Conservation (phyloP, 345 rosid species). For the Boechera stricta region DNA sequence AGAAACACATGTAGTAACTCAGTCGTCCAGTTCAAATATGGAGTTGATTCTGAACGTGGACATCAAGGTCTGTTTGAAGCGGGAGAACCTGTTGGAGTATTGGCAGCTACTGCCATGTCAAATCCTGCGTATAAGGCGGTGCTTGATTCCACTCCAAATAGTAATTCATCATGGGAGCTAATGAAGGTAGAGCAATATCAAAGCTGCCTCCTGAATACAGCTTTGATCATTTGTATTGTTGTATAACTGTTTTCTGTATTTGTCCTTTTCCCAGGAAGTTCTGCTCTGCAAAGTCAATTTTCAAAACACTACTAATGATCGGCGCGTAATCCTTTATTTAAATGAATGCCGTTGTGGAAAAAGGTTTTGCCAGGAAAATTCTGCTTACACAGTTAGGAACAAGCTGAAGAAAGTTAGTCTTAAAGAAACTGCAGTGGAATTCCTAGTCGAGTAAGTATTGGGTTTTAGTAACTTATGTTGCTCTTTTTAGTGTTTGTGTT, state of each 20-base stretch:
- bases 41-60: constrained; percentile 52
- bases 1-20: constrained; percentile 87
- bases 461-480: constrained; percentile 17
- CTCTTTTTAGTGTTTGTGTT: constrained; percentile 16
- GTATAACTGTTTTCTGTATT: constrained; percentile 24
- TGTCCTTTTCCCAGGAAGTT: constrained; percentile 70
- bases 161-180: constrained; percentile 92
- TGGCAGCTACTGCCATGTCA: constrained; percentile 98
- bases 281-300: constrained; percentile 79
- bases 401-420: constrained; percentile 81
- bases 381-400: constrained; percentile 71
- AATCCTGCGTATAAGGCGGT: constrained; percentile 98
- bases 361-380: constrained; percentile 76
- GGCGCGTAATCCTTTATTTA: constrained; percentile 72
- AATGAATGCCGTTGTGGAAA: constrained; percentile 79
- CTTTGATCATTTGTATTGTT: constrained; percentile 13
- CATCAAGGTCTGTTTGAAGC: constrained; percentile 67
- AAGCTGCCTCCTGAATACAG: constrained; percentile 19
- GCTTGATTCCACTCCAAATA: constrained; percentile 89
- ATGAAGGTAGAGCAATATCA: constrained; percentile 73
- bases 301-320: constrained; percentile 71
- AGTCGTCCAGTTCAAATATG: constrained; percentile 84
- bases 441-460: constrained; percentile 78
- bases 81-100: constrained; percentile 97
- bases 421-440: constrained; percentile 65